Base-by-base conservation (phyloP, 73 alveolate species). In the Strombidium stylifer region DNA sequence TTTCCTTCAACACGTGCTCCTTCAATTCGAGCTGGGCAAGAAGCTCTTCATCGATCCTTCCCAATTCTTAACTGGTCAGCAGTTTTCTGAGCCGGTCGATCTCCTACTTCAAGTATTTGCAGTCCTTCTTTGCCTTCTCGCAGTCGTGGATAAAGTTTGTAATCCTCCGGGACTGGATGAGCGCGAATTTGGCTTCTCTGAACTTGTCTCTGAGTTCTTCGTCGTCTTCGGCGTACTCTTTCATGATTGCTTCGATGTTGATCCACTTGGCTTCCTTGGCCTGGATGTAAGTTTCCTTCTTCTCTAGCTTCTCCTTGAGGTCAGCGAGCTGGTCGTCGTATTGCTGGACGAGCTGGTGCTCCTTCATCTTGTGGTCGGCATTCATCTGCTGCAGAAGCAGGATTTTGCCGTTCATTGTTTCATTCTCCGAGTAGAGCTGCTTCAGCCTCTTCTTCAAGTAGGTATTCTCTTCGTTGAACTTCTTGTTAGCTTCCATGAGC, bases 101-200 rank as follows among this genome's bases (percentile, higher is more conserved):
- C 15, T 60, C 74, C 70, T 56, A 36, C 24, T 11, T 56, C 70
- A 7, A 56, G 54, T 18, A n/a, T n/a, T n/a, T n/a, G n/a, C n/a
- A n/a, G n/a, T 60, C 16, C 3, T 21, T 14, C 31, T 67, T 67
- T 7, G 51, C 61, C 32, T 51, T 67, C 20, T 67, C 70, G 42
- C 51, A 51, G 19, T 67, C 81, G 23, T 67, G 71, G n/a, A 67
- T 59, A 8, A 67, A 69, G 51, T 67, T 67, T 67, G 81, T 23
- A 2, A 67, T 51, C 30, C 51, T 67, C 46, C 37, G 23, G 31
- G 31, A 51, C 24, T 50, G 28, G 21, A 4, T 26, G 18, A 67
- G 55, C 30, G 31, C 30, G 36, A 50, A 58, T 36, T 60, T 67
- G 20, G 37, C 27, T 5, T 67, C 81, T 51, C 21, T 25, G 1